Base-by-base conservation (phyloP, 2,329 filamentous ascomycete species). In the Macrophomina phaseolina region DNA sequence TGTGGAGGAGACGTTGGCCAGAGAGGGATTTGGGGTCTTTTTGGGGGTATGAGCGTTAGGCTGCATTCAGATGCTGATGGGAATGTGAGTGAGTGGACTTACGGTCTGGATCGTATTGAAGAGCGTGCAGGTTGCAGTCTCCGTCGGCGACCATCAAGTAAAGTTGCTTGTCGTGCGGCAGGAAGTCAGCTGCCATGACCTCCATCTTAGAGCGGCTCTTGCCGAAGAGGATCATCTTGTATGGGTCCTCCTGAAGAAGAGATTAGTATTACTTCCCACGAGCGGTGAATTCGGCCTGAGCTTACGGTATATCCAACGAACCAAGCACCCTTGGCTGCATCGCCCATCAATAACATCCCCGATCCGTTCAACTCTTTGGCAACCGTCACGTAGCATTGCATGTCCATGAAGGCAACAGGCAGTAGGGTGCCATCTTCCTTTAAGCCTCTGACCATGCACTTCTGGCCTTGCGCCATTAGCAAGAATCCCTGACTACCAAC, bases 51-150 rank as follows among this genome's bases (percentile, higher is more conserved):
- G 6, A 40, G 18, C 30, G 73, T 56, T 56, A 63, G 14, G 46
- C 11, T 38, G 36, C 7, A 12, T 12, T 38, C 11, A 1, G 36
- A 38, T 7, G 36, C 6, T 11, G 3, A 56, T 30, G 32, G 36
- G 30, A 16, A 48, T 38, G 3, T 9, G 9, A 11, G 16, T 16
- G n/a, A 23, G 45, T 4, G 4, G 12, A 85, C 90, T 79, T 84
- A 95, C 93, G 91, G 75, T 98, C 94, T 0, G 95, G 95, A 74
- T 98, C 94, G 74, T 95, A 99, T 78, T 98, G 92, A 70, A 98
- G 81, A 55, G 97, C 86, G 76, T 97, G 93, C 48, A 99, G 80
- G 72, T 95, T 93, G 69, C 91, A 91, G 72, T 97, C 90, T 42
- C 90, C 89, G 76, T 98, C 94, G 12, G 91, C 89, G 5, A 92